Evolutionary conservation across 2,329 filamentous ascomycete genomes (phyloP), one percentile per base, ranked within the genome.

Genomic region (Aureobasidium sp.): DNA sequence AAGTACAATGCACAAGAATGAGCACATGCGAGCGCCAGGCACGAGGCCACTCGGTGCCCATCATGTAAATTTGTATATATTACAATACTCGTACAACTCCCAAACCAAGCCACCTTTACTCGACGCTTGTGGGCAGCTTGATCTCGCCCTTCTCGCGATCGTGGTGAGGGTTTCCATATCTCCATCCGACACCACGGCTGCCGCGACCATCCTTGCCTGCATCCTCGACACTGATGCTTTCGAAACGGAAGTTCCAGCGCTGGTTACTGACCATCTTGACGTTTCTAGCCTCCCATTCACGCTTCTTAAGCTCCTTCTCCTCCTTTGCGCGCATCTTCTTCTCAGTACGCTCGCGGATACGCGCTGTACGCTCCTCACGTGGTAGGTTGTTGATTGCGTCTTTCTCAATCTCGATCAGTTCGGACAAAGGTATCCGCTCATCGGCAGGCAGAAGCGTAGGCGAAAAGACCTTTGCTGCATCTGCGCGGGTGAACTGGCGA

Each of bases 91-190:
- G 29, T 63, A 63, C 62, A 60, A 54, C 44, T 39, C 29, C 16
- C 52, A 29, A 27, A 30, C 10, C 27, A 30, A 48, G 45, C 27
- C 39, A 41, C n/a, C 16, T 8, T 34, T 60, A 73, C 66, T 82
- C 79, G 52, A 86, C 83, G 65, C 76, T 79, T 27, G 79, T 85
- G 13, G 84, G 84, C 64, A 87, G 86, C 77, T 87, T 87, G 67
- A 85, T 75, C 65, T 79, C 74, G 29, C 84, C 84, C 73, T 81
- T 82, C 78, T 86, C 86, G 63, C 85, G 76, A 64, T 86, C 84
- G 68, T 84, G 75, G 66, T 80, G 80, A 53, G 85, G 84, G 63
- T 86, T 77, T 67, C 85, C 84, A 69, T 87, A 87, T 65, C 84
- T 76, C 66, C 78, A 79, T 15, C 84, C 85, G 25, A 82, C 80